Evolutionary conservation across 352 stramenopile species (phyloP), one percentile per base, ranked within the genome.

Genomic region (Globisporangium sylvaticum): DNA sequence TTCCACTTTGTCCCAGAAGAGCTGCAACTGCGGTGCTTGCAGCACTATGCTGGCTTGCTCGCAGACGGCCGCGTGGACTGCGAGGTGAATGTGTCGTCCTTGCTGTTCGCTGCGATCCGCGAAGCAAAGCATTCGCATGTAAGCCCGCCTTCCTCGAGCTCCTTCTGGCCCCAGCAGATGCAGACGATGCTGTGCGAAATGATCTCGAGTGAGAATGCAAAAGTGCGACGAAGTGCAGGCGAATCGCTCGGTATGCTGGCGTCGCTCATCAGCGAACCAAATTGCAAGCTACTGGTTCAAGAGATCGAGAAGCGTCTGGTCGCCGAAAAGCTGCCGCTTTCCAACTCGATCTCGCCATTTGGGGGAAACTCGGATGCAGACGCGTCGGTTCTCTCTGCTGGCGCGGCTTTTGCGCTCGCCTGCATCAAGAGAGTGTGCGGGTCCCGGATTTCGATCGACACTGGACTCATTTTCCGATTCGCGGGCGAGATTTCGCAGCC

Each of bases 1-100:
- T 96, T 96, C 42, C 84, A 93, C 48, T 83, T 81, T 52, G 68
- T 95, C 27, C 87, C 87, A 0, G 86, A 96, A 71, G 88, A 96
- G 69, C 71, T 96, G 27, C 88, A 96, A 44, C 70, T 96, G 48
- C 87, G 88, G 20, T 89, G 83, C 27, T 67, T 96, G 1, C 88
- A 96, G 67, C 88, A 96, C 61, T 92, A 88, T 34, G 80, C 81
- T 2, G 76, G 78, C 39, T 76, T 83, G 4, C 68, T 94, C n/a
- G 78, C 74, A 4, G 87, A 96, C 32, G 75, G 75, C 18, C 80
- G 80, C 22, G 61, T 77, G 20, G 73, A 91, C 55, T 91, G 82
- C 56, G 82, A 91, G 65, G 72, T 91, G 25, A 96, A 96, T 53
- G 85, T 96, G 15, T 91, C 80, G 46, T 85, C 86, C 4, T 46